Evolutionary conservation across 306 rosid genomes (phyloP), one percentile per base, ranked within the genome.

Genomic region (Clitoria ternatea): DNA sequence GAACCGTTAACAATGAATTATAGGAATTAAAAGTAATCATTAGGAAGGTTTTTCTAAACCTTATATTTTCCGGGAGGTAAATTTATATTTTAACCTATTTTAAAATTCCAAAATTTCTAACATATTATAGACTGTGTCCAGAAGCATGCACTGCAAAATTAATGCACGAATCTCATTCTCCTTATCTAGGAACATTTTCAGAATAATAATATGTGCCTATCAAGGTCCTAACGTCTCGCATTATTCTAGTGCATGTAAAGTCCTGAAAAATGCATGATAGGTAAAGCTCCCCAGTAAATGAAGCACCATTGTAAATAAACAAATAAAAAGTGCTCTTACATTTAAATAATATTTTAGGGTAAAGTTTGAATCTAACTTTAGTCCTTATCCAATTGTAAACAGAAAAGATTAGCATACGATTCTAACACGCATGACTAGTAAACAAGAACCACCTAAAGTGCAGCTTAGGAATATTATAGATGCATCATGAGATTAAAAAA

Each of bases 71-170:
- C n/a, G n/a, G n/a, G n/a, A n/a, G n/a, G n/a, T n/a, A n/a, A n/a
- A n/a, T n/a, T n/a, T n/a, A n/a, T 6, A 24, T 11, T 53, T 60
- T 27, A 30, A 59, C 52, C 12, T 63, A 14, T 39, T 54, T 30
- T 61, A 27, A 74, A 80, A 72, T 71, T 75, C 37, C 23, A 75
- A 59, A 61, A 70, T 42, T 82, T 77, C 56, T 77, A 79, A 65
- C 80, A 77, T 12, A 82, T 80, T 74, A 56, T 66, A 65, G 48
- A 78, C 36, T 61, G 13, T 64, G 57, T 47, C 5, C 9, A 26
- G 64, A 65, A 71, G 42, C 65, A 65, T 47, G 69, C 61, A 37
- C 47, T 24, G 22, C 43, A 36, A 48, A 72, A 9, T 48, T 56
- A n/a, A 42, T 65, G 4, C 27, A 26, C 0, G 36, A 4, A 53